Evolutionary conservation across 2,329 filamentous ascomycete species (phyloP).

Genomic region (Fusarium nelsonii): DNA sequence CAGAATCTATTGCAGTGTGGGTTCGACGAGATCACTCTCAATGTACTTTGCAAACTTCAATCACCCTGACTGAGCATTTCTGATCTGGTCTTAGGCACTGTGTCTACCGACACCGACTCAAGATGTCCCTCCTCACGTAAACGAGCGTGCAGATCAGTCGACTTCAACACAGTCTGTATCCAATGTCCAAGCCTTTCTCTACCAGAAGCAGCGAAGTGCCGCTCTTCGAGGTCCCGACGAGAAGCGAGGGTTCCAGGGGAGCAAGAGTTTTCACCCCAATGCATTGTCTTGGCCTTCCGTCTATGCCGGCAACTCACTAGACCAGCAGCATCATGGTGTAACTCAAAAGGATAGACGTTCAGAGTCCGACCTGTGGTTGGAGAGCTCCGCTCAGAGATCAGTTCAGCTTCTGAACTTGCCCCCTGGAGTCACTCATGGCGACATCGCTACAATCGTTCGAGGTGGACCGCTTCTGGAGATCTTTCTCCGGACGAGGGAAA

Average conservation of each 20-base stretch:
- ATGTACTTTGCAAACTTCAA: constrained; percentile 53
- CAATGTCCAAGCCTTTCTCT: constrained; percentile 2
- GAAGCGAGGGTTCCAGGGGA: not conserved
- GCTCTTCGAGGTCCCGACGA: not conserved
- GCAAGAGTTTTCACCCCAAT: not conserved
- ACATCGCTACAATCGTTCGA: constrained; percentile 73
- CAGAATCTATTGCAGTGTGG: constrained; percentile 65
- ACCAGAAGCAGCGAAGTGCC: not conserved
- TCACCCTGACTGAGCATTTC: not conserved
- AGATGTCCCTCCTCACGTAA: not conserved
- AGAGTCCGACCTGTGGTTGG: constrained; percentile 23
- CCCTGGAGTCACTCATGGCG: constrained; percentile 71
- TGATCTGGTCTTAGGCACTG: constrained; percentile 23
- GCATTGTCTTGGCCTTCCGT: not conserved
- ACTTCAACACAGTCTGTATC: not conserved
- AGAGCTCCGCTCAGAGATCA: constrained; percentile 64
- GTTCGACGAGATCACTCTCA: constrained; percentile 60
- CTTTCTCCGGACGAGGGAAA: constrained; percentile 70
- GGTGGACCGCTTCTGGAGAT: constrained; percentile 80
- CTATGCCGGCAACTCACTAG: not conserved
- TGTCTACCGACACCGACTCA: constrained; percentile 16
- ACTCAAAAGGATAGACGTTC: not conserved
- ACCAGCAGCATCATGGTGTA: not conserved
- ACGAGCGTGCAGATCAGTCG: not conserved
- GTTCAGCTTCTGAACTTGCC: constrained; percentile 73